Evolutionary conservation across 208 protist species (phyloP), one percentile per base, ranked within the genome.

Genomic region (Leishmania gerbilli): DNA sequence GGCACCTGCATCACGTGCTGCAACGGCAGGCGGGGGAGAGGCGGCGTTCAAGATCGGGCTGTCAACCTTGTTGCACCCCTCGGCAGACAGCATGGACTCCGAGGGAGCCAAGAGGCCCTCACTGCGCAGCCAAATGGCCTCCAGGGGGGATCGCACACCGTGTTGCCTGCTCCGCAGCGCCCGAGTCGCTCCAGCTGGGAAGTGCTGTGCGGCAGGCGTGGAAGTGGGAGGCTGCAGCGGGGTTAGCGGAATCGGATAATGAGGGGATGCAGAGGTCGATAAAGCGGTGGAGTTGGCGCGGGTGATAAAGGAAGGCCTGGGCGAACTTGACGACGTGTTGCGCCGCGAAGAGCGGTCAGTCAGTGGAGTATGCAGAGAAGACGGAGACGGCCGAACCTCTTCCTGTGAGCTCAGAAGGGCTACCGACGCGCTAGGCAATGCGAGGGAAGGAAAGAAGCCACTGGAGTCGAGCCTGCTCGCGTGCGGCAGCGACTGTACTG

Each of bases 351-450:
- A 42, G 49, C 49, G 71, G 9, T 15, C 37, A n/a, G 45, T 31
- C 19, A 5, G 8, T 3, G 71, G 49, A 13, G 47, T 45, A 27
- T 17, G 47, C 40, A 11, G 21, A 17, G 49, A 3, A 42, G n/a
- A 56, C 49, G 19, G 49, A 76, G 31, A 76, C 71, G 71, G 71
- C 40, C 15, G 71, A 27, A 58, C 71, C 45, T 60, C 71, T 13
- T 76, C 71, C 31, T 58, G 27, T 40, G 71, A 49, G 31, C 71
- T 76, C 31, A 60, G 45, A 11, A 76, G 71, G 17, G 71, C 49
- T 60, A 42, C 45, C 9, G 71, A 58, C 31, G 71, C 17, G 71
- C 31, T 76, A 2, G 4, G 7, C 71, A 9, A 76, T 40, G 15
- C n/a, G 15, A 76, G 17, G 0, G 45, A 7, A 17, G 49, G 49